These are phyloP conservation scores for Aristolochia californica DNA, from an alignment of 164 flowering plant genomes.

Conservation along the genomic window DNA sequence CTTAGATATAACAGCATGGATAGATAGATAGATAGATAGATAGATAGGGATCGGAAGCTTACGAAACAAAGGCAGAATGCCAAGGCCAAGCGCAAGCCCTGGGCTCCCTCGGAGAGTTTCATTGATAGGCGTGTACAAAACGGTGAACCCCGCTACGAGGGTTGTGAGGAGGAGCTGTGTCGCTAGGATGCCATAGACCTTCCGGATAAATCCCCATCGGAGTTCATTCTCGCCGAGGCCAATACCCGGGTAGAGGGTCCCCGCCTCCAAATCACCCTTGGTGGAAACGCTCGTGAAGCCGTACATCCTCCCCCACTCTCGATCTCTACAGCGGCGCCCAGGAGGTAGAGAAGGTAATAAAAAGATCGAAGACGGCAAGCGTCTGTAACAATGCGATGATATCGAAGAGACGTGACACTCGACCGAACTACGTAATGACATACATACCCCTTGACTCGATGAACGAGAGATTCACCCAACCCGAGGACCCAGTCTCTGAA, in stretches of 20 bases:
- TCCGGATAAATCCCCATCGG: slow-evolving; percentile 94
- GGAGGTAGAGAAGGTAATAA: neutral
- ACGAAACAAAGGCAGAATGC: slow-evolving; percentile 71
- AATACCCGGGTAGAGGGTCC: slow-evolving; percentile 72
- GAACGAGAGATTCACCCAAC: too few species aligned
- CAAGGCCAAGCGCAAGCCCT: slow-evolving; percentile 58
- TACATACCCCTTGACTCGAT: too few species aligned
- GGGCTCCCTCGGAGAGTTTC: slow-evolving; percentile 52
- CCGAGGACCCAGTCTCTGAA: too few species aligned
- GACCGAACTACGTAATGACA: too few species aligned
- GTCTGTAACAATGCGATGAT: too few species aligned
- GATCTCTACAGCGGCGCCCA: neutral
- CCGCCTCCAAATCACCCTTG: slow-evolving; percentile 41
- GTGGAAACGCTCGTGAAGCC: slow-evolving; percentile 38
- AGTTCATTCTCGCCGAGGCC: slow-evolving; percentile 75
- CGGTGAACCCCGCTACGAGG: slow-evolving; percentile 56
- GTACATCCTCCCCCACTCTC: slow-evolving; percentile 24
- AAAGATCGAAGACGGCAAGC: too few species aligned
- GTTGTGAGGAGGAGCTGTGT: slow-evolving; percentile 86
- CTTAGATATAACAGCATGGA: neutral
- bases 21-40: too few species aligned
- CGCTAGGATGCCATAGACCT: slow-evolving; percentile 81
- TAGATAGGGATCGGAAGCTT: slow-evolving; percentile 10
- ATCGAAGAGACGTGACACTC: too few species aligned
- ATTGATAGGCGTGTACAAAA: slow-evolving; percentile 63